These are phyloP conservation scores for Sphaerulina musiva DNA, from an alignment of 2,329 filamentous ascomycete genomes.

Conservation along the genomic window DNA sequence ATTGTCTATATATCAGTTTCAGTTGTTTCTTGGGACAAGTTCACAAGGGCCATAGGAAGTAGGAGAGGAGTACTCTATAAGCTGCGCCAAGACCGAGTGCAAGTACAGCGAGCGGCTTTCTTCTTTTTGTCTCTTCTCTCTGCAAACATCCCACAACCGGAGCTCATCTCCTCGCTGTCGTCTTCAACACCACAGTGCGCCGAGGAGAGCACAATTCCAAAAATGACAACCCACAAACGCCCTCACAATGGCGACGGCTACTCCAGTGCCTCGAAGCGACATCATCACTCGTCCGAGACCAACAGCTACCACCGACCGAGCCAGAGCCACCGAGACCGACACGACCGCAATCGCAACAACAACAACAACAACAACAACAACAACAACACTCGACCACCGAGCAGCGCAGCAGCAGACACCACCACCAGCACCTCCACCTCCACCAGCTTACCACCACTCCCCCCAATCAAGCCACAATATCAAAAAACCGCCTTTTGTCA, in stretches of 20 bases:
- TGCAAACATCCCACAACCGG: not conserved
- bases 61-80: no score
- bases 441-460: slow-evolving; percentile 26
- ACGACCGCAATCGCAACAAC: slow-evolving; percentile 1
- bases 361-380: not conserved
- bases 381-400: no score
- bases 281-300: not conserved
- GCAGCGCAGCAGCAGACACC: no score
- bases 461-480: slow-evolving; percentile 24
- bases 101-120: not conserved
- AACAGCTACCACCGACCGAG: not conserved
- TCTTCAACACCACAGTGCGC: slow-evolving; percentile 20
- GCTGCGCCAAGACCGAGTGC: not conserved
- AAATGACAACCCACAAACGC: slow-evolving; percentile 20
- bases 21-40: no score
- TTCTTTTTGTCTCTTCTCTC: not conserved
- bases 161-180: slow-evolving; percentile 33
- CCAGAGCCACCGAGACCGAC: slow-evolving; percentile 1
- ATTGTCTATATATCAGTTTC: no score
- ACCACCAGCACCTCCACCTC: no score
- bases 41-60: no score
- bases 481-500: slow-evolving; percentile 31
- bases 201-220: slow-evolving; percentile 25
- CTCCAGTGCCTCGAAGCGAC: slow-evolving; percentile 10
- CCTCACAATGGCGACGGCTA: slow-evolving; percentile 9